Conservation (phyloP, 345 rosid species). For the Camelina sativa region DNA sequence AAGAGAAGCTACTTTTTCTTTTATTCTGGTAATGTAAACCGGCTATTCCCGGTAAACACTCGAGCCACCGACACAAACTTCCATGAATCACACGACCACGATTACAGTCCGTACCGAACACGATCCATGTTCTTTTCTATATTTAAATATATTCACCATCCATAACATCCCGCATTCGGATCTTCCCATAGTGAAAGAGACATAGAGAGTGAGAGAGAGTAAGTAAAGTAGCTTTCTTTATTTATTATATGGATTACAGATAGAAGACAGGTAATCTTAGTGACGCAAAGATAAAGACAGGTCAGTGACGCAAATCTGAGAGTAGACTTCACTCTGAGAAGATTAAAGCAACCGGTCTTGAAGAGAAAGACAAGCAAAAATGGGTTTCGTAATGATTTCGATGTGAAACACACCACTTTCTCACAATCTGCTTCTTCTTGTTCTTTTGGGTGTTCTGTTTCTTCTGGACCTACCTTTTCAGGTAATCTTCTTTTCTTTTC, state of each 20-base stretch:
- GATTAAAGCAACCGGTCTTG: conserved; percentile 26
- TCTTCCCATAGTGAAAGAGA: conserved; percentile 12
- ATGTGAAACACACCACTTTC: conserved; percentile 31
- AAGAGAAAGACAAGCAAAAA: conserved; percentile 5
- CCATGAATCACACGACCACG: conserved; percentile 27
- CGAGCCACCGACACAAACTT: conserved; percentile 44
- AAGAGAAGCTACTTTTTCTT: conserved; percentile 6
- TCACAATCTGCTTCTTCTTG: not conserved
- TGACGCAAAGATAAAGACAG: not conserved
- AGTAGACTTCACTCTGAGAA: conserved; percentile 42
- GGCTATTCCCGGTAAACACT: conserved; percentile 37
- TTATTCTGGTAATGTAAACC: conserved; percentile 26
- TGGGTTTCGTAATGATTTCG: not conserved
- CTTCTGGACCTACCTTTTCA: not conserved
- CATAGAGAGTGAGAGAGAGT: not conserved
- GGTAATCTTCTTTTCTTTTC: conserved; percentile 20
- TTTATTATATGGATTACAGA: conserved; percentile 9
- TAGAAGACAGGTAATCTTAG: conserved; percentile 12
- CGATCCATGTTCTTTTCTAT: conserved; percentile 18
- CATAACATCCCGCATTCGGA: conserved; percentile 29
- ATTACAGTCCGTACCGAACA: conserved; percentile 36
- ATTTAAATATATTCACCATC: conserved; percentile 25
- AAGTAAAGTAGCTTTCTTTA: not conserved
- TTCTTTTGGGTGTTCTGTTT: conserved; percentile 8
- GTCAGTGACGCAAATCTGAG: conserved; percentile 34